Base-by-base conservation (phyloP, 2,329 filamentous ascomycete species). In the Ceratocystis lukuohia region DNA sequence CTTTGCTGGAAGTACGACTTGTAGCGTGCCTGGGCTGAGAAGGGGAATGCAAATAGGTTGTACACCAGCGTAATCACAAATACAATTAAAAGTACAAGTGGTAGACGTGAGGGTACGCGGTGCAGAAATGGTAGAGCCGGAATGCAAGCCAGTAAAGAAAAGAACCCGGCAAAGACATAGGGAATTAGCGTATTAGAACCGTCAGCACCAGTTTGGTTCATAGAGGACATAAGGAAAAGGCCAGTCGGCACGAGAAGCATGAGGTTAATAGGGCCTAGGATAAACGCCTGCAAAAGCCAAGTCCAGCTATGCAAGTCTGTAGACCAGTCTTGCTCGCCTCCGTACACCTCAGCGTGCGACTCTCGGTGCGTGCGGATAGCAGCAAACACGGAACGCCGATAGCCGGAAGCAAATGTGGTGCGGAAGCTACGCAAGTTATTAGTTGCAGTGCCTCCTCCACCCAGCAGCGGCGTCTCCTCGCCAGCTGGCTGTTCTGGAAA, bases 1-100 rank as follows among this genome's bases (percentile, higher is more conserved):
- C 83, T 83, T 74, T 99, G 92, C 62, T 89, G 79, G 74, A 97
- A 96, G 75, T 86, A 95, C 61, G 93, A 80, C 75, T 97, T 97
- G 74, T 96, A 84, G 46, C 90, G 84, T 73, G 86, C 88, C 68
- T 85, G 81, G 25, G 83, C 77, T 0, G 90, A 94, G 76, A 97
- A 97, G 0, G 94, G 94, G 74, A 96, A 96, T 1, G 89, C 89
- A 1, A 84, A 77, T 3, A 96, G 82, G 72, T 95, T 96, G 78
- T 96, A 97, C 66, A 92, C 82, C 33, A 95, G 77, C 0, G 91
- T 95, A 37, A 81, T 89, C 28, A 84, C 72, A 69, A 91, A 89
- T 7, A 96, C 77, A 12, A 87, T 73, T 33, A 95, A 79, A 17
- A 96, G 75, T 71, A 96, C 86, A 0, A 87, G 77, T 0, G 94